These are phyloP conservation scores for Phyllosticta citrichinensis DNA, from an alignment of 2,329 filamentous ascomycete genomes.

Conservation along the genomic window DNA sequence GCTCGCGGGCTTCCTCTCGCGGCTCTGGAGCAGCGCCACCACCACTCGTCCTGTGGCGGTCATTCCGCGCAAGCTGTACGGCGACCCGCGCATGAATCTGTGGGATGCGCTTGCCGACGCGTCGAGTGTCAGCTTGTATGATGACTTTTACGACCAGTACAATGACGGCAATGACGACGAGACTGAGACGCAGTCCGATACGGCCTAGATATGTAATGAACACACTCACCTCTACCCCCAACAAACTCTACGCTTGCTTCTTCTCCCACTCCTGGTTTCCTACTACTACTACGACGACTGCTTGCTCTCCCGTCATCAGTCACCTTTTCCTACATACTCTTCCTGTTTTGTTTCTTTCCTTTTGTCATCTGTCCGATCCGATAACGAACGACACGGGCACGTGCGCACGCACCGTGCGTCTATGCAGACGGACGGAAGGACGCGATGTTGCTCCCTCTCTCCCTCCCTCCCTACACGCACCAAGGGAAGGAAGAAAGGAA, in stretches of 20 bases:
- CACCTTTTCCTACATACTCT: background rate
- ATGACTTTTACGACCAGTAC: conserved; percentile 9
- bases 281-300: too few species aligned
- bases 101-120: conserved; percentile 7
- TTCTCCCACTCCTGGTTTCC: background rate
- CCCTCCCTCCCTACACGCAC: too few species aligned
- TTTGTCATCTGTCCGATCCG: too few species aligned
- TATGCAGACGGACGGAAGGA: too few species aligned
- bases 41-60: background rate
- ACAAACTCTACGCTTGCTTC: background rate
- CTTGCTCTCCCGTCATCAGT: too few species aligned
- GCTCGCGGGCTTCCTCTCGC: background rate
- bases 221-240: background rate
- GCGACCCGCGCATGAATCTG: conserved; percentile 5
- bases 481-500: too few species aligned
- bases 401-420: background rate
- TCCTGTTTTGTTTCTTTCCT: background rate
- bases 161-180: background rate
- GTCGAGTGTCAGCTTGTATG: conserved; percentile 4
- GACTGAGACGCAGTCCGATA: background rate
- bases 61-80: background rate
- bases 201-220: background rate
- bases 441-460: too few species aligned
- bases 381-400: background rate
- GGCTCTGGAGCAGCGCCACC: background rate